Evolutionary conservation across 2,329 filamentous ascomycete species (phyloP).

Genomic region (Coniella vitis): DNA sequence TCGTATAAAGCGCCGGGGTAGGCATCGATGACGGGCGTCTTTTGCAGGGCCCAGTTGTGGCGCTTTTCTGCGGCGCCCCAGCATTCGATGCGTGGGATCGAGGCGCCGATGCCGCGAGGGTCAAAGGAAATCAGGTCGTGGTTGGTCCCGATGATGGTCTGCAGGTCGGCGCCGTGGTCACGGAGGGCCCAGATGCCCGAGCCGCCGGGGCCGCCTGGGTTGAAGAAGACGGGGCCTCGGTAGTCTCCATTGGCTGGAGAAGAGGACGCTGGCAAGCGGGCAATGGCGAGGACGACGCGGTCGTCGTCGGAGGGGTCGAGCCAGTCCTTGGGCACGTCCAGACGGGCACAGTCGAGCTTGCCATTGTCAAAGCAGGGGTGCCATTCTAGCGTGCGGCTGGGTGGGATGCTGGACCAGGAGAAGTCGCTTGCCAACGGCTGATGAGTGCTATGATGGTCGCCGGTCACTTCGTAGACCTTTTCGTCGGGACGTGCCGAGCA

Average conservation of each 20-base stretch:
- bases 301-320: slow-evolving; percentile 27
- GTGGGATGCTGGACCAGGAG: slow-evolving; percentile 20
- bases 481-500: slow-evolving; percentile 9
- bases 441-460: neutral
- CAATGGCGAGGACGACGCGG: slow-evolving; percentile 30
- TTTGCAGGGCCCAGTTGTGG: slow-evolving; percentile 37
- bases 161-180: slow-evolving; percentile 29
- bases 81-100: slow-evolving; percentile 44
- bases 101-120: slow-evolving; percentile 44
- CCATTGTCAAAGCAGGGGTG: slow-evolving; percentile 27
- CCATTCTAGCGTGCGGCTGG: slow-evolving; percentile 28
- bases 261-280: slow-evolving; percentile 27
- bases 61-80: slow-evolving; percentile 37
- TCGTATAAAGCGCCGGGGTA: slow-evolving; percentile 40
- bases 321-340: slow-evolving; percentile 36
- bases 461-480: slow-evolving; percentile 1
- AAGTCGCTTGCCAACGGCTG: neutral
- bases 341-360: slow-evolving; percentile 29
- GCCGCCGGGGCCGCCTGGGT: slow-evolving; percentile 42
- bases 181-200: slow-evolving; percentile 33
- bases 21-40: slow-evolving; percentile 38
- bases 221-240: slow-evolving; percentile 32
- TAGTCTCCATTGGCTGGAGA: slow-evolving; percentile 19
- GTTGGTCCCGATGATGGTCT: slow-evolving; percentile 40
- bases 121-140: slow-evolving; percentile 47